These are phyloP conservation scores for Monosporascus sp. DNA, from an alignment of 2,329 filamentous ascomycete species.

Conservation along the genomic window DNA sequence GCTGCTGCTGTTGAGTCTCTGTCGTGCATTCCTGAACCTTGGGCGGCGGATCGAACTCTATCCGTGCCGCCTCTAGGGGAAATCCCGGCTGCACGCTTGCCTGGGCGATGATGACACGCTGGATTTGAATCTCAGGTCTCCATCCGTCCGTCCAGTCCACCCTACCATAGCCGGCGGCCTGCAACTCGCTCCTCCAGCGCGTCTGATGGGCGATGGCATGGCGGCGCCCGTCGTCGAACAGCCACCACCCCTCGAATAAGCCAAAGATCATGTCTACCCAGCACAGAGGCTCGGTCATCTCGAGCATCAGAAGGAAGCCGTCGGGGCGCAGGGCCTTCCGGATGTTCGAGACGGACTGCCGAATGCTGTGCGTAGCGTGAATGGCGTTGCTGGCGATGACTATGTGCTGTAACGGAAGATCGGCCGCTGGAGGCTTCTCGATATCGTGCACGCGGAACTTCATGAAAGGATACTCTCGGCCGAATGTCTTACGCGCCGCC, in stretches of 20 bases:
- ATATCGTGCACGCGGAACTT: conserved; percentile 23
- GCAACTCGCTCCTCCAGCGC: conserved; percentile 17
- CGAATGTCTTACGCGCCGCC: conserved; percentile 14
- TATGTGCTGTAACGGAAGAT: conserved; percentile 20
- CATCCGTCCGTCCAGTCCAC: conserved; percentile 21
- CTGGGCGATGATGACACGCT: conserved; percentile 17
- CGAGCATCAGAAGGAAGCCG: conserved; percentile 25
- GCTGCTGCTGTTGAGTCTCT: too few species aligned
- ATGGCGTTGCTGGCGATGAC: conserved; percentile 31
- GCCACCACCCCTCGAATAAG: conserved; percentile 31
- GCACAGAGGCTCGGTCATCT: conserved; percentile 20
- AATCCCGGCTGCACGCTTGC: too few species aligned
- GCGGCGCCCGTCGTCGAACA: conserved; percentile 21
- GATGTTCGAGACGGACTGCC: conserved; percentile 18
- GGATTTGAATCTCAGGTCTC: conserved; percentile 12
- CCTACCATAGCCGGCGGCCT: conserved; percentile 13
- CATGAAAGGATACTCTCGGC: conserved; percentile 17
- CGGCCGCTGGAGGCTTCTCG: conserved; percentile 14
- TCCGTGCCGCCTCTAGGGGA: too few species aligned
- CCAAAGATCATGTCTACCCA: conserved; percentile 29
- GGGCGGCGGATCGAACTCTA: too few species aligned
- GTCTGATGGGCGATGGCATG: conserved; percentile 14
- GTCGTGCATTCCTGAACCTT: too few species aligned
- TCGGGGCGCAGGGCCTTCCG: conserved; percentile 20
- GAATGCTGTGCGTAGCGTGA: conserved; percentile 27